Evolutionary conservation across 257 asterid genomes (phyloP).

Genomic region (Ophiorrhiza pumila): DNA sequence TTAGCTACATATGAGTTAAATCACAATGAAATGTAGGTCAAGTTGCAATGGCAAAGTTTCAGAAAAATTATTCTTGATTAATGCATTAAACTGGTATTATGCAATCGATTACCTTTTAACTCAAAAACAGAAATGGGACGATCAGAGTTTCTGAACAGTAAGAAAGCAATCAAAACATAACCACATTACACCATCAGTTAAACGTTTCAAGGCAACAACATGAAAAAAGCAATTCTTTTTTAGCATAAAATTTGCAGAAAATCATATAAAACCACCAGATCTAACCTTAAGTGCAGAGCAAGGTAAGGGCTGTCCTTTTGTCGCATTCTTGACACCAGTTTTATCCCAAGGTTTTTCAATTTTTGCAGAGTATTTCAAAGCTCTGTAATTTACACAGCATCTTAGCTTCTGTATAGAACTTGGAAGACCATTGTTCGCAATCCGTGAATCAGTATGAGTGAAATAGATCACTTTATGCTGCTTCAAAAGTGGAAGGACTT

Average conservation of each 20-base stretch:
- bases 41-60: neutral
- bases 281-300: slow-evolving; percentile 93
- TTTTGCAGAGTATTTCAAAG: slow-evolving; percentile 73
- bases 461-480: slow-evolving; percentile 86
- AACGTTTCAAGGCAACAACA: neutral
- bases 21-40: neutral
- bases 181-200: neutral
- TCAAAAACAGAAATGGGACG: neutral
- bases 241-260: slow-evolving; percentile 5
- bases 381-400: slow-evolving; percentile 88
- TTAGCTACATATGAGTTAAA: neutral
- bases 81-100: neutral
- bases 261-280: slow-evolving; percentile 1
- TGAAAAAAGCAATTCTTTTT: neutral
- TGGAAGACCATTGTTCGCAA: slow-evolving; percentile 86
- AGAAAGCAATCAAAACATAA: neutral
- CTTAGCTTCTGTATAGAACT: slow-evolving; percentile 80
- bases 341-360: slow-evolving; percentile 67
- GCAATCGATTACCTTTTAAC: neutral
- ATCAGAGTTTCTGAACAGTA: neutral
- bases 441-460: slow-evolving; percentile 92
- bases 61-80: neutral
- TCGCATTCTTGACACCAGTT: slow-evolving; percentile 81
- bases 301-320: slow-evolving; percentile 65
- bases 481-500: slow-evolving; percentile 82